Base-by-base conservation (phyloP, 2,329 filamentous ascomycete species). In the Fusarium camptoceras region DNA sequence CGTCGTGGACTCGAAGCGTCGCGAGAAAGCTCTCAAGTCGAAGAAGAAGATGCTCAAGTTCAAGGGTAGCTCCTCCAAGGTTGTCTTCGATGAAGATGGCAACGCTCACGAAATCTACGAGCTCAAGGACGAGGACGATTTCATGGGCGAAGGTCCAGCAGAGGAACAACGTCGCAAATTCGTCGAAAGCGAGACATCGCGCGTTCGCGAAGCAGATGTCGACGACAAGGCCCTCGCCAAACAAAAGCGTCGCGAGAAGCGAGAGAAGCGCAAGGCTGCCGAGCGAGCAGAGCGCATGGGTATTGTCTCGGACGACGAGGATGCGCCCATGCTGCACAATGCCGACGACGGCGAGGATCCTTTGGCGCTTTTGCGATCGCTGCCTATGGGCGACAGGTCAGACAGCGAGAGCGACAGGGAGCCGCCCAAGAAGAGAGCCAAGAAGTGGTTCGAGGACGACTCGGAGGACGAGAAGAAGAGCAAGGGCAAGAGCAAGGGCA, bases 1-100 rank as follows among this genome's bases (percentile, higher is more conserved):
- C 46, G 83, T 97, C 22, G 89, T 99, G 67, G 96, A 99, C 83
- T 97, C 94, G 15, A 97, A 98, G 80, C 93, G 96, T 25, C 91
- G 94, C 72, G 95, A 97, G 82, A 98, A 98, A 83, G 87, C 97
- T n/a, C 88, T 98, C 71, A 92, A 92, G 76, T 97, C 93, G 22
- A 98, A 98, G 86, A 97, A 97, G 86, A 92, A 97, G 81, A 88
- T 98, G 71, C 87, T 94, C 77, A 96, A 97, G 78, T 92, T 93
- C 84, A 97, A 94, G 84, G 93, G 94, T 76, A 92, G 91, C 77
- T 92, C 93, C 15, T 91, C 88, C 42, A 97, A 96, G 78, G 83
- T 98, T 10, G 86, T 98, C 8, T 99, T 95, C 78, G 95, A 98
- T 81, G 94, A 97, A 49, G 94, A 98, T 31, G 95, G 94, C 73